Evolutionary conservation across 192 early-diverging fungal species (phyloP).

Genomic region (Backusella westeae): DNA sequence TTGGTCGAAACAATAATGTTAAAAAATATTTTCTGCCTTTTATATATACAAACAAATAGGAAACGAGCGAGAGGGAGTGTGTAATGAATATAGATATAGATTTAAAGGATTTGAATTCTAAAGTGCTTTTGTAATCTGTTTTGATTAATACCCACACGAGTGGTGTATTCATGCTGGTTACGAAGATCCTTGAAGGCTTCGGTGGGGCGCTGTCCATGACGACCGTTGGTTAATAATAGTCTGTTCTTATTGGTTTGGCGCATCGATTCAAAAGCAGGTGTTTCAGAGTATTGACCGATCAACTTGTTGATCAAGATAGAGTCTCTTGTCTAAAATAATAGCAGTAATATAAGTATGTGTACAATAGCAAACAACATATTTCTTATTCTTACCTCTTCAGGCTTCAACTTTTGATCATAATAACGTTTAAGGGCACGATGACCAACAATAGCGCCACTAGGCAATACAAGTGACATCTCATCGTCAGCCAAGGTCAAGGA

Average conservation of each 20-base stretch:
- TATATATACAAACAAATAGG: constrained; percentile 1
- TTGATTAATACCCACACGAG: constrained; percentile 64
- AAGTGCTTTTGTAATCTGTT: constrained; percentile 90
- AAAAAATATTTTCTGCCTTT: not conserved
- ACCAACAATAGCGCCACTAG: constrained; percentile 78
- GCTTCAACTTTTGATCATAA: constrained; percentile 81
- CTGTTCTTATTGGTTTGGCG: constrained; percentile 9
- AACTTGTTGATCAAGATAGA: constrained; percentile 78
- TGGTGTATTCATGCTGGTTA: constrained; percentile 58
- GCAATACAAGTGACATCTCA: constrained; percentile 84
- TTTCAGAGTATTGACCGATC: constrained; percentile 65
- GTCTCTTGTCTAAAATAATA: constrained; percentile 52
- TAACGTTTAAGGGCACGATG: constrained; percentile 79
- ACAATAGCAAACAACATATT: not conserved
- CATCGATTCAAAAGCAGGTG: constrained; percentile 44
- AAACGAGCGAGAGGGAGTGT: no score
- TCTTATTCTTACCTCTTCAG: constrained; percentile 48
- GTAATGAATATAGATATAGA: not conserved
- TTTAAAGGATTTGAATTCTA: constrained; percentile 75
- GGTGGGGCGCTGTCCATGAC: constrained; percentile 15
- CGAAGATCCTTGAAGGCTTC: constrained; percentile 62
- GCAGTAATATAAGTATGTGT: not conserved
- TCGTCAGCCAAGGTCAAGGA: constrained; percentile 64
- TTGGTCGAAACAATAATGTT: not conserved
- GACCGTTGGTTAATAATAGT: constrained; percentile 34